A percentile compares a stretch with the other conserved stretches of the same genome.
Conservation (phyloP, 495 filamentous ascomycete genomes). For the Podospora bellae-mahoneyi region DNA sequence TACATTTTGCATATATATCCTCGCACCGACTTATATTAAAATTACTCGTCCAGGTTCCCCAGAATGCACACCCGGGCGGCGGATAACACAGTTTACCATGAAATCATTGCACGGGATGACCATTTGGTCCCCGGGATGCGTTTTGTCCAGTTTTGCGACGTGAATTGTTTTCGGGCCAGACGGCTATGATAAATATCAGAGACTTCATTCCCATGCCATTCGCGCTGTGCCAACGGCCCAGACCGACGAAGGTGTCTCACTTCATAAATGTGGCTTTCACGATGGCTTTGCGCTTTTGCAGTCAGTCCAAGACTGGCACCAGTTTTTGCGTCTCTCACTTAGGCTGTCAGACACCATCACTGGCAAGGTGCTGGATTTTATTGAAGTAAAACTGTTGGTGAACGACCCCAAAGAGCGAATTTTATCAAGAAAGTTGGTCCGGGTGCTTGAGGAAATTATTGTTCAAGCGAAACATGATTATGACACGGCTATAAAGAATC, state of each 20-base stretch:
- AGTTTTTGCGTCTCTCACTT: conserved; percentile 15
- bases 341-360: conserved; percentile 16
- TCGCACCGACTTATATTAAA: no score
- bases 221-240: conserved; percentile 17
- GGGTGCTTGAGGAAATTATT: background rate
- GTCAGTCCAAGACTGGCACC: conserved; percentile 28
- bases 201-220: conserved; percentile 13
- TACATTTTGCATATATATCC: no score
- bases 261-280: conserved; percentile 23
- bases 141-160: conserved; percentile 41
- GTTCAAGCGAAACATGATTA: background rate
- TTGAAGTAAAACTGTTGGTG: conserved; percentile 11
- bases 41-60: conserved; percentile 10
- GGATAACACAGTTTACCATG: conserved; percentile 9
- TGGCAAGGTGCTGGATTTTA: conserved; percentile 4
- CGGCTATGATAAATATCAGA: conserved; percentile 20
- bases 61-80: conserved; percentile 19
- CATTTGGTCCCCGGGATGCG: conserved; percentile 45
- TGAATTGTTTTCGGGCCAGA: conserved; percentile 37
- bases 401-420: conserved; percentile 14
- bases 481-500: background rate
- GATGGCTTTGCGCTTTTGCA: conserved; percentile 23
- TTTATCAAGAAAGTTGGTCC: background rate
- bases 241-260: background rate
- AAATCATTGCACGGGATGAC: conserved; percentile 36